A percentile compares a stretch with the other conserved stretches of the same genome.
Evolutionary conservation across 176 grass and related monocot species (phyloP).

Genomic region (maize (Zea mays)): DNA sequence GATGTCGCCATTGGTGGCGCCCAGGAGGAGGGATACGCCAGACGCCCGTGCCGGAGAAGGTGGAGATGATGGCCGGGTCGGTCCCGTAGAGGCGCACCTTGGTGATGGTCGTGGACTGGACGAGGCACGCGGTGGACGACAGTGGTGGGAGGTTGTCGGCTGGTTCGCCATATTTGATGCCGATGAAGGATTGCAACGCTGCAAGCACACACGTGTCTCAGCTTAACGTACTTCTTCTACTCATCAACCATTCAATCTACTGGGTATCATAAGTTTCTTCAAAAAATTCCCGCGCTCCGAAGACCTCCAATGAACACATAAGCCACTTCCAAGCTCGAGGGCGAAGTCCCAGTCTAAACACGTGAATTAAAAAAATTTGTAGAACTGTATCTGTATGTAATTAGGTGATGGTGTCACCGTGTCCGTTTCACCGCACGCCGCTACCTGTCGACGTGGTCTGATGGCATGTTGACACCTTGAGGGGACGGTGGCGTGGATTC

Average conservation of each 20-base stretch:
- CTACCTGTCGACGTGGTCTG: constrained; percentile 14
- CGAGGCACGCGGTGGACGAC: constrained; percentile 50
- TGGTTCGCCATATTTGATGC: constrained; percentile 38
- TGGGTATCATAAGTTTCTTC: too few relatives aligned
- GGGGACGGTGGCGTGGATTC: background rate
- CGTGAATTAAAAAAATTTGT: background rate
- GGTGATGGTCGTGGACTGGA: constrained; percentile 76
- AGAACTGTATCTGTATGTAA: background rate
- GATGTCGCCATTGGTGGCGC: constrained; percentile 80
- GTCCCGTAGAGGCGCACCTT: constrained; percentile 79
- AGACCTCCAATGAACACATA: too few relatives aligned
- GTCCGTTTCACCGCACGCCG: background rate
- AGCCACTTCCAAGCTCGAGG: too few relatives aligned
- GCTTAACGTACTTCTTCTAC: background rate
- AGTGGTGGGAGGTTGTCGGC: constrained; percentile 85
- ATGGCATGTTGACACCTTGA: background rate
- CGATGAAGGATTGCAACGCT: constrained; percentile 79
- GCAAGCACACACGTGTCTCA: background rate
- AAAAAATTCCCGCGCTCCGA: background rate
- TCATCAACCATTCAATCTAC: too few relatives aligned
- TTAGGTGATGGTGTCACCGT: background rate
- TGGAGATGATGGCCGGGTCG: constrained; percentile 56
- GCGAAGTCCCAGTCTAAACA: too few relatives aligned
- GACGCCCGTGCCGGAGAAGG: constrained; percentile 66
- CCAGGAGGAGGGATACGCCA: constrained; percentile 74